Evolutionary conservation across 495 filamentous ascomycete genomes (phyloP).

Genomic region (Penicillium lividum): DNA sequence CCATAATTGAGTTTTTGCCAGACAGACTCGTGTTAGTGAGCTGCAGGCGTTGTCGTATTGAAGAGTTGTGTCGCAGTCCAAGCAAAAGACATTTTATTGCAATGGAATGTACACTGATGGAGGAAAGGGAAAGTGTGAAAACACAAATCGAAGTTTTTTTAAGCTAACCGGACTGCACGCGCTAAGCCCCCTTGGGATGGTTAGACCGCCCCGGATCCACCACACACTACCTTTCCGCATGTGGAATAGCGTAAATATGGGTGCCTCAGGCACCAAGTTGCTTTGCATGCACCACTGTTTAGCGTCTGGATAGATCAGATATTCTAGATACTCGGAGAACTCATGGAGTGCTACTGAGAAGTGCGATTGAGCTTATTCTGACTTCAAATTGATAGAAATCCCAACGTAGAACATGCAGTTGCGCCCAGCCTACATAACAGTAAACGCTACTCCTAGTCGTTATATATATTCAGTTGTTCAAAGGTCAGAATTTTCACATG

Average conservation of each 20-base stretch:
- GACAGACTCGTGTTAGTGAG: not conserved
- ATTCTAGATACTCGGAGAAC: not conserved
- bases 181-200: not conserved
- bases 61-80: not conserved
- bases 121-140: constrained; percentile 22
- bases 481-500: no score
- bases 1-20: constrained; percentile 2
- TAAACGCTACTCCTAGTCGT: no score
- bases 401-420: no score
- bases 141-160: constrained; percentile 27
- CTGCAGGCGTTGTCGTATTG: not conserved
- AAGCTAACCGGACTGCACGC: constrained; percentile 16
- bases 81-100: constrained; percentile 25
- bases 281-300: not conserved
- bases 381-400: no score
- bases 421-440: no score
- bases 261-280: not conserved
- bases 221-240: constrained; percentile 5
- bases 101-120: constrained; percentile 20
- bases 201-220: constrained; percentile 15
- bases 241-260: constrained; percentile 4
- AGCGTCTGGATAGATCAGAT: not conserved
- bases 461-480: no score
- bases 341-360: not conserved
- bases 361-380: no score